These are phyloP conservation scores for Skeletonema marinoi DNA, from an alignment of 108 stramenopile genomes.

Conservation along the genomic window DNA sequence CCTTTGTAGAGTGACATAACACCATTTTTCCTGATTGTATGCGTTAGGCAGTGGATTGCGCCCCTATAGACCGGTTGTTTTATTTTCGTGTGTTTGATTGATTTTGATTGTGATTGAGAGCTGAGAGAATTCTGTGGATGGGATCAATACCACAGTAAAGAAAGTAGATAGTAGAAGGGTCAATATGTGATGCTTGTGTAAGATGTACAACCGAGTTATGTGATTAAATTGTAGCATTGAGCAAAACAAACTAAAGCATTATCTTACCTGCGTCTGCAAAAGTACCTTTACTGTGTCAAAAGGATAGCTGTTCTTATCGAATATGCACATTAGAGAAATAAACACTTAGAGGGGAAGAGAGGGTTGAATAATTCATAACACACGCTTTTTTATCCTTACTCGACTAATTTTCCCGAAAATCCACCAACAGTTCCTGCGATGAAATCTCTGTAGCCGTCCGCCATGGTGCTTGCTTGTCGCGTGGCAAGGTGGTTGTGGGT, in stretches of 20 bases:
- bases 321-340: too few species aligned
- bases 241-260: too few species aligned
- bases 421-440: slow-evolving; percentile 57
- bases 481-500: too few species aligned
- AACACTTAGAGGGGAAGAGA: too few species aligned
- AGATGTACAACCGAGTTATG: neutral
- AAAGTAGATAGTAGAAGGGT: too few species aligned
- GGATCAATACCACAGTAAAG: neutral
- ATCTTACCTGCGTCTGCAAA: slow-evolving; percentile 38
- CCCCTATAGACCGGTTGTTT: slow-evolving; percentile 31
- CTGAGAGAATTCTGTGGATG: neutral
- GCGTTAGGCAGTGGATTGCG: slow-evolving; percentile 49
- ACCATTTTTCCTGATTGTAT: slow-evolving; percentile 46
- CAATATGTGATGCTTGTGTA: neutral
- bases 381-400: neutral
- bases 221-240: too few species aligned
- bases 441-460: slow-evolving; percentile 53
- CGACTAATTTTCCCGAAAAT: slow-evolving; percentile 53
- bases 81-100: neutral
- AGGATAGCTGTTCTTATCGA: slow-evolving; percentile 25
- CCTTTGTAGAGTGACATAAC: slow-evolving; percentile 49
- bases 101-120: neutral
- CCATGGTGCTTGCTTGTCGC: slow-evolving; percentile 15
- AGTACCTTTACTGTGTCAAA: slow-evolving; percentile 60
- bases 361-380: too few species aligned